A percentile compares a stretch with the other conserved stretches of the same genome.
Evolutionary conservation across 2,329 filamentous ascomycete genomes (phyloP).

Genomic region (Pseudogymnoascus verrucosus): DNA sequence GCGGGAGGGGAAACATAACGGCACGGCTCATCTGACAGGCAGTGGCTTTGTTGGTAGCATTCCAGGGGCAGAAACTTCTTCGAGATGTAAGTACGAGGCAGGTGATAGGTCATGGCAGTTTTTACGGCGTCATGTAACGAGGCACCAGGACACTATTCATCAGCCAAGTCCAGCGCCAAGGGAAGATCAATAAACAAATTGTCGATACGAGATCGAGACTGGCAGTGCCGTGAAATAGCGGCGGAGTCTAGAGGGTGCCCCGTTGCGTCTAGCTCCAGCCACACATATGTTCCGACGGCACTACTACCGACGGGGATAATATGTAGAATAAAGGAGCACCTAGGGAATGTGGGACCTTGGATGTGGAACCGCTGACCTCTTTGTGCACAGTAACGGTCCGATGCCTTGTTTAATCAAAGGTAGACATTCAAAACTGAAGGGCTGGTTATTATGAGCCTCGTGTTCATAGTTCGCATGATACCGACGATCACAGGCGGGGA

Average conservation of each 20-base stretch:
- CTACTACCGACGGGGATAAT: background rate
- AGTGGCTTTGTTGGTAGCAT: background rate
- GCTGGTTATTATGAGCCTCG: background rate
- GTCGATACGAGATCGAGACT: background rate
- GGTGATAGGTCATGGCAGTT: background rate
- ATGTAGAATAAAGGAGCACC: background rate
- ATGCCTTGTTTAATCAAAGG: background rate
- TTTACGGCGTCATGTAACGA: background rate
- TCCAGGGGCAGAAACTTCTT: background rate
- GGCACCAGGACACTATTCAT: background rate
- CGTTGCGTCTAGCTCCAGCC: background rate
- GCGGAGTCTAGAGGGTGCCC: background rate
- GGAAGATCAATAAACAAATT: background rate
- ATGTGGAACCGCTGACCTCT: background rate
- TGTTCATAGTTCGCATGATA: slow-evolving; percentile 2
- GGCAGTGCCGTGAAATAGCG: background rate
- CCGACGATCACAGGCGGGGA: slow-evolving; percentile 1
- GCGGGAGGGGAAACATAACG: background rate
- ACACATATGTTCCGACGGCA: background rate
- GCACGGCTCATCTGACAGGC: slow-evolving; percentile 4
- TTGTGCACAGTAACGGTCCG: background rate
- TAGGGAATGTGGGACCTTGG: background rate
- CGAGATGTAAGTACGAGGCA: background rate
- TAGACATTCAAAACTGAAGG: background rate
- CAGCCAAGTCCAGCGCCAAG: background rate